Evolutionary conservation across 805 yeast genomes (phyloP).

Genomic region (Metschnikowia orientalis): DNA sequence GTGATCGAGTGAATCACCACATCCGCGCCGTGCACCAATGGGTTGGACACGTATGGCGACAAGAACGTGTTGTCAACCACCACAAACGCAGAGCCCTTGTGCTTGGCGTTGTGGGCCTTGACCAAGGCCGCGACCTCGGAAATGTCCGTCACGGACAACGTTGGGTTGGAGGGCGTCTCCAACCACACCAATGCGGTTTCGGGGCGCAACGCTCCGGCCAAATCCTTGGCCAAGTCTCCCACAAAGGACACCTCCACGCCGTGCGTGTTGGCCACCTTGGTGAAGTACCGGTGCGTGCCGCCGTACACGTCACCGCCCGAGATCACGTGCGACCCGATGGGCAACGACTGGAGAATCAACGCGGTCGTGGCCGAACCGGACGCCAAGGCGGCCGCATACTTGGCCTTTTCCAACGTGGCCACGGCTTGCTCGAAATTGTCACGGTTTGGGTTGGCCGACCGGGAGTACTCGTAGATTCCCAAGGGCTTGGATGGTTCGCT

Average conservation of each 20-base stretch:
- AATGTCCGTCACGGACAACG: constrained; percentile 75
- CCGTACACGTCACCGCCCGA: constrained; percentile 87
- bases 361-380: constrained; percentile 90
- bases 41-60: constrained; percentile 84
- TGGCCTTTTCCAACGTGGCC: constrained; percentile 74
- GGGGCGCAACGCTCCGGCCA: constrained; percentile 50
- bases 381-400: constrained; percentile 69
- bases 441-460: constrained; percentile 86
- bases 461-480: constrained; percentile 77
- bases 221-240: constrained; percentile 55
- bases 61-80: constrained; percentile 88
- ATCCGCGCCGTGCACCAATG: constrained; percentile 78
- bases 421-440: constrained; percentile 73
- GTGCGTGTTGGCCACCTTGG: constrained; percentile 77
- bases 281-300: constrained; percentile 87
- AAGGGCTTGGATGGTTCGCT: constrained; percentile 70
- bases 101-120: constrained; percentile 37
- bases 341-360: constrained; percentile 65
- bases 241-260: constrained; percentile 70
- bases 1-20: constrained; percentile 86
- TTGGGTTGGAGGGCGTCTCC: constrained; percentile 87
- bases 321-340: constrained; percentile 67
- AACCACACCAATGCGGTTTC: constrained; percentile 80
- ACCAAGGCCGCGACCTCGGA: constrained; percentile 54
- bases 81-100: constrained; percentile 51